Evolutionary conservation across 2,329 filamentous ascomycete genomes (phyloP), one percentile per base, ranked within the genome.

Genomic region (Dactylellina sp.): DNA sequence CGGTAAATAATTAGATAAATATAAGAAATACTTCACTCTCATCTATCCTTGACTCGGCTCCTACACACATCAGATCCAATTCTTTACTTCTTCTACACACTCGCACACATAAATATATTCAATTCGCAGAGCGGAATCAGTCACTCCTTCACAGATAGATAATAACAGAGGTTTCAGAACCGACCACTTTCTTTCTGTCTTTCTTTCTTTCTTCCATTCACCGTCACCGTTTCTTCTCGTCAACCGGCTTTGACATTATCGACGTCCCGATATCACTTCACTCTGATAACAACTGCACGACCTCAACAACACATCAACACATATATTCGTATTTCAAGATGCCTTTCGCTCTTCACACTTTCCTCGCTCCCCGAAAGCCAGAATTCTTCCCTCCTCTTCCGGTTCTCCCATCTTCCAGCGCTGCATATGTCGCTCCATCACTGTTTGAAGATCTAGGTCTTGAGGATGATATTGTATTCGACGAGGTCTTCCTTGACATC

Each of bases 401-500:
- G 35, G 70, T 49, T 35, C 61, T 74, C 1, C 70, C 70, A 7
- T 55, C 70, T n/a, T 47, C 46, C 11, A 57, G 24, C 12, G 44
- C 60, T 7, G 37, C 60, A 4, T 37, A 25, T 18, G 35, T 50
- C 16, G 55, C 59, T 3, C 61, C 61, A 20, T 50, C 56, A 11
- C 28, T 74, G 11, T 66, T 74, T 35, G 70, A 74, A 20, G 70
- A 74, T 42, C 61, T 74, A 1, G 55, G 56, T 20, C 47, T 72
- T 7, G 70, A 74, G 50, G 70, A 74, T 20, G 70, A 74, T 25
- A 74, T 74, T 32, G 53, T 74, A 28, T 66, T 74, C 42, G 70
- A 74, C 40, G 70, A 74, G 44, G 70, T 74, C 40, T 74, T 74
- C 49, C 61, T 74, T n/a, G 70, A 74, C 35, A 74, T 74, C 49